Conservation (phyloP, 306 rosid species). For the Cotoneaster glaucophyllus region DNA sequence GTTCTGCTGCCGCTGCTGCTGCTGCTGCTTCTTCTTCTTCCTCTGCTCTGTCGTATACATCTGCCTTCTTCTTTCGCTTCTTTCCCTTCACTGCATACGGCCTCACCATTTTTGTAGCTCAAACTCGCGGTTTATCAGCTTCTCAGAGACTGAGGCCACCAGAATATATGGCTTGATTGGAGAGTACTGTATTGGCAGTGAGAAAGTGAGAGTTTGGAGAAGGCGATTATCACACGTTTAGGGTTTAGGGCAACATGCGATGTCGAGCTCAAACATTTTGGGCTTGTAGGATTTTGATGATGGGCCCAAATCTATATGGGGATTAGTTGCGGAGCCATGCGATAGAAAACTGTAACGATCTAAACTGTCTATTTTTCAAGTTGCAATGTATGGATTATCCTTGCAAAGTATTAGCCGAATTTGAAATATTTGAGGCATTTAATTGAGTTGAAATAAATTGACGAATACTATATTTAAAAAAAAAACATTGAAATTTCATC, state of each 20-base stretch:
- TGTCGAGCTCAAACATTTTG: too few species aligned
- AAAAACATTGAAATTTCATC: too few species aligned
- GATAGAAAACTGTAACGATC: too few species aligned
- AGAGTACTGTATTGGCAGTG: neutral
- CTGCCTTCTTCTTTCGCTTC: conserved; percentile 48
- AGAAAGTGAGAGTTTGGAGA: neutral
- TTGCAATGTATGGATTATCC: too few species aligned
- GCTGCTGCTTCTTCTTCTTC: conserved; percentile 17
- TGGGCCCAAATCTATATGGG: too few species aligned
- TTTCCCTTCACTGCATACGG: conserved; percentile 43
- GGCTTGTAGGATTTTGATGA: too few species aligned
- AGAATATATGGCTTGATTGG: neutral
- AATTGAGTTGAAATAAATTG: too few species aligned
- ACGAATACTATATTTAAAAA: too few species aligned
- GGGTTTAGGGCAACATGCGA: neutral
- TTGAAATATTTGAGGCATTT: too few species aligned
- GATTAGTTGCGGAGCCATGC: too few species aligned
- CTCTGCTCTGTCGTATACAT: conserved; percentile 29
- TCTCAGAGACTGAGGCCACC: neutral
- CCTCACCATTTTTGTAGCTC: conserved; percentile 33
- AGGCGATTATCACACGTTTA: neutral
- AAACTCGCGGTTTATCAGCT: neutral
- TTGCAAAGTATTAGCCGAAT: too few species aligned
- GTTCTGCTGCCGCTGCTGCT: neutral
- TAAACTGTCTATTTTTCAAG: too few species aligned